Conservation (phyloP, 2,329 filamentous ascomycete species). For the Trichoderma sp. region DNA sequence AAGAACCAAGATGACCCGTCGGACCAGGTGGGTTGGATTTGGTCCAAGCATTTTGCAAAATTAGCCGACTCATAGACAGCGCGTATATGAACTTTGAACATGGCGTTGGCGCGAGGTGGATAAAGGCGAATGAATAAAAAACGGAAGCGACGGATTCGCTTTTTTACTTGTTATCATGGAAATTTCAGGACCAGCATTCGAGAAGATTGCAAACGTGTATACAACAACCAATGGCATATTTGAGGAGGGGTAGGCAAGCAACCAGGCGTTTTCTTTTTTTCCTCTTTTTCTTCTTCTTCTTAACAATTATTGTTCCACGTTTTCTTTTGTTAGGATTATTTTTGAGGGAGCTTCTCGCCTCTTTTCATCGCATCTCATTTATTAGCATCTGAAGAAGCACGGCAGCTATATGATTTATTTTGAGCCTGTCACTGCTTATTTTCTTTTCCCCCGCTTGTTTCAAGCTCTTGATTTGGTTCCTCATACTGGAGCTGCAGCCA, state of each 20-base stretch:
- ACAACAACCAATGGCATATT: conserved; percentile 23
- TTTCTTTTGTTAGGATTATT: conserved; percentile 25
- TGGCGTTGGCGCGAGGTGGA: conserved; percentile 28
- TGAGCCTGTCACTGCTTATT: background rate
- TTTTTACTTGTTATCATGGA: conserved; percentile 20
- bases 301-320: background rate
- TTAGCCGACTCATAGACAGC: conserved; percentile 52
- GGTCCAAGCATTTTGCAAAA: conserved; percentile 95
- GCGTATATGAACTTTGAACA: conserved; percentile 22
- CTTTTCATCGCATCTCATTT: background rate
- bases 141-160: conserved; percentile 23
- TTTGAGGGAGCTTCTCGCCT: conserved; percentile 10
- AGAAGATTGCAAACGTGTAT: conserved; percentile 22
- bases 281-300: conserved; percentile 24
- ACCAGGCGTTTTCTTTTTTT: conserved; percentile 23
- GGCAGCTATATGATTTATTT: background rate
- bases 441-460: background rate
- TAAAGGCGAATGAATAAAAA: conserved; percentile 24
- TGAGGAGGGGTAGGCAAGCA: conserved; percentile 22
- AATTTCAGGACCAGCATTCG: conserved; percentile 16
- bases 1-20: conserved; percentile 90
- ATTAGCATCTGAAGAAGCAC: conserved; percentile 9
- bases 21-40: conserved; percentile 90
- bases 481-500: background rate
- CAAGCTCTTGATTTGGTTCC: background rate